These are phyloP conservation scores for Globisporangium alternatum DNA, from an alignment of 352 stramenopile species.

Conservation along the genomic window DNA sequence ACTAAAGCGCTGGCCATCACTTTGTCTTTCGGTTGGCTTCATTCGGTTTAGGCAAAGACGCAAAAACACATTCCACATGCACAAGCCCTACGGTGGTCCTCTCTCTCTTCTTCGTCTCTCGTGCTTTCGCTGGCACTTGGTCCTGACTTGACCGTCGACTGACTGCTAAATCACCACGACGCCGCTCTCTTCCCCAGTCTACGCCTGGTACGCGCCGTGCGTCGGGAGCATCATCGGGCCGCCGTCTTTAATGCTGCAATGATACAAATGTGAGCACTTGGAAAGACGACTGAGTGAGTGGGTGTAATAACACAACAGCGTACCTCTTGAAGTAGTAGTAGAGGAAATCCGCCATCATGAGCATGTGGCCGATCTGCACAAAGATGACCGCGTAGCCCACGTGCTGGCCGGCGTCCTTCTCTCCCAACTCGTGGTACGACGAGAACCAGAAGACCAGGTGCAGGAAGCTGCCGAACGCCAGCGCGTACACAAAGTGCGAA, in stretches of 20 bases:
- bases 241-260: conserved; percentile 80
- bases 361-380: conserved; percentile 97
- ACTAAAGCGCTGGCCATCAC: neutral
- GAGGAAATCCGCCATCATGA: conserved; percentile 99
- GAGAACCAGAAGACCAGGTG: conserved; percentile 99
- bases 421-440: conserved; percentile 97
- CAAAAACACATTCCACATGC: conserved; percentile 6
- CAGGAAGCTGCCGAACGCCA: conserved; percentile 94
- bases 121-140: neutral
- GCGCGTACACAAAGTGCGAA: conserved; percentile 95
- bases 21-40: neutral
- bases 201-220: conserved; percentile 81
- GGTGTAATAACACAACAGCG: neutral
- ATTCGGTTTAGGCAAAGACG: conserved; percentile 1
- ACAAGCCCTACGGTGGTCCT: neutral
- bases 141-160: neutral
- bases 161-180: conserved; percentile 5
- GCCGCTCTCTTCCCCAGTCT: conserved; percentile 13
- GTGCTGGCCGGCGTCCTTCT: conserved; percentile 88
- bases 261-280: conserved; percentile 6
- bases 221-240: conserved; percentile 89
- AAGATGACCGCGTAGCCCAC: conserved; percentile 95
- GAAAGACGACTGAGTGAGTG: neutral
- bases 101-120: neutral
- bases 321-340: conserved; percentile 98